Base-by-base conservation (phyloP, 148 eudicot species). In the Rhododendron ovatum region DNA sequence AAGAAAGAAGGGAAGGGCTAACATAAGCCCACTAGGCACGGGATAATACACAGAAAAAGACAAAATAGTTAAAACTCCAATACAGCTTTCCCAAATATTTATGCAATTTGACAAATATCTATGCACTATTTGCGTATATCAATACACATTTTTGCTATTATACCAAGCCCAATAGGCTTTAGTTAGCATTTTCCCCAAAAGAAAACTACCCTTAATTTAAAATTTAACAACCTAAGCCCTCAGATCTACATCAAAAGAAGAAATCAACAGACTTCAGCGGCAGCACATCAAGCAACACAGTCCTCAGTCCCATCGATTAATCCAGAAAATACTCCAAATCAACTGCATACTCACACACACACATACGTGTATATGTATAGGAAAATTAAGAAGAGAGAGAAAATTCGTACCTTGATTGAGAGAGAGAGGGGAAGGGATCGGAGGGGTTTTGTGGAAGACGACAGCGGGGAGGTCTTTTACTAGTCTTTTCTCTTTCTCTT, bases 391-490 rank as follows among this genome's bases (percentile, higher is more conserved):
- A 33, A 83, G 61, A 83, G n/a, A 71, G n/a, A 69, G 45, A 71
- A 14, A 53, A 57, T 22, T 4, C 80, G 43, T 84, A 80, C 89
- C 89, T 85, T n/a, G 71, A 35, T 80, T 77, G 81, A 74, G 65
- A 88, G 79, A 45, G 81, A 57, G 85, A 82, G 41, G 67, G 22
- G 50, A 84, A 82, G 75, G 89, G 91, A 92, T 91, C 89, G 89
- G 91, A 82, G 84, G 24, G 75, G 11, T 82, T 82, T 33, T 76
- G 28, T 10, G 35, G 84, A 85, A 43, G 83, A 50, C 86, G 85
- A 88, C 83, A 81, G 85, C 75, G 43, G 80, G 80, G 85, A 82
- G 57, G 87, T 82, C 85, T 79, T 78, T 43, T 10, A 78, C 81
- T 48, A 79, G 59, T 78, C 81, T 78, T 45, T 55, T 45, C 81